Conservation (phyloP, 2,329 filamentous ascomycete genomes). For the Colletotrichum cuscutae region DNA sequence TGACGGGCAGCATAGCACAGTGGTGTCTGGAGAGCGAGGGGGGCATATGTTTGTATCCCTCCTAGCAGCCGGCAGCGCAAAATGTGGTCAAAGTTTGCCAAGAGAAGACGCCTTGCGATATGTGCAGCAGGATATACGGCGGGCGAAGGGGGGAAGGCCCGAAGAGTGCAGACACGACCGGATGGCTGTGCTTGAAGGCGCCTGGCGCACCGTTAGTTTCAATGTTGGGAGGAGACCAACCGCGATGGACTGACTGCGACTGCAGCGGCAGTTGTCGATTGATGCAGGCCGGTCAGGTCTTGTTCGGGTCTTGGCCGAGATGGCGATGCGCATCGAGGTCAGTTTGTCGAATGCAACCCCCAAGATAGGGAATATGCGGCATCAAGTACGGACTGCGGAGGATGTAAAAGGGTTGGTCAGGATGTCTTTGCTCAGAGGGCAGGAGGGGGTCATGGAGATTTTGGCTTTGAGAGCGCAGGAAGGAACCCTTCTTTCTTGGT, state of each 20-base stretch:
- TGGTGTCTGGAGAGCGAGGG: not conserved
- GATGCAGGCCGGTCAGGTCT: not conserved
- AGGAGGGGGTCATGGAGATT: not conserved
- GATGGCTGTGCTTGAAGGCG: constrained; percentile 21
- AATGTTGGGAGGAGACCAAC: not conserved
- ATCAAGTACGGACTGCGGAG: not conserved
- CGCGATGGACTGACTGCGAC: not conserved
- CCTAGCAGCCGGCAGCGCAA: not conserved
- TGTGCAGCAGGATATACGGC: not conserved
- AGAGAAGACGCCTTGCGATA: not conserved
- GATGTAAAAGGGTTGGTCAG: not conserved
- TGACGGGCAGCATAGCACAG: constrained; percentile 1
- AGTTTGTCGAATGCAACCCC: not conserved
- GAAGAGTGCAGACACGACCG: constrained; percentile 31
- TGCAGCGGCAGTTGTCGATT: not conserved
- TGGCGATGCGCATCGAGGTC: not conserved
- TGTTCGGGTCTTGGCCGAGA: not conserved
- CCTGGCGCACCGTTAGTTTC: constrained; percentile 27
- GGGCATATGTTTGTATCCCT: not conserved
- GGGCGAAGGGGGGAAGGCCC: constrained; percentile 14
- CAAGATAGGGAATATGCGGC: not conserved
- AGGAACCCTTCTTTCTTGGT: not conserved
- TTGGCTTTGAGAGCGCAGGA: not conserved
- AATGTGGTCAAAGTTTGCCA: not conserved
- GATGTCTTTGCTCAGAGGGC: not conserved